Conservation (phyloP, 345 rosid species). For the Eucalyptus polybractea region DNA sequence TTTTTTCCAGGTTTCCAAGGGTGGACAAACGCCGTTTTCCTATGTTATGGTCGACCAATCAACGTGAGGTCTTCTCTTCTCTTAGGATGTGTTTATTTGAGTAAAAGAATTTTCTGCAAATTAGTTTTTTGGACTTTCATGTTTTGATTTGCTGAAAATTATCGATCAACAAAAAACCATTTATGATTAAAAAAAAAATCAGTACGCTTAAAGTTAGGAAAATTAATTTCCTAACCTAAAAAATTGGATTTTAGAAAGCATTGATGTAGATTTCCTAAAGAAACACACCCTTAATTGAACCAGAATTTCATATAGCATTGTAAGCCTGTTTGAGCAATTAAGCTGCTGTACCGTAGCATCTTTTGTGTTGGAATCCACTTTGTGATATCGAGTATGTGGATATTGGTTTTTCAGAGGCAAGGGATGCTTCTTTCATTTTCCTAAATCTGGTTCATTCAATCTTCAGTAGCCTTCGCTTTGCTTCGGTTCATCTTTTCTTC, state of each 20-base stretch:
- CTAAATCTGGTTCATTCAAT: neutral
- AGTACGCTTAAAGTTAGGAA: neutral
- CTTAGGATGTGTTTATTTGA: neutral
- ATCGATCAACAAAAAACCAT: neutral
- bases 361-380: neutral
- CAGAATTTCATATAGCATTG: neutral
- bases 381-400: neutral
- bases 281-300: neutral
- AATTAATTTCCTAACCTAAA: neutral
- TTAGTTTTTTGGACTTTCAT: neutral
- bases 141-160: neutral
- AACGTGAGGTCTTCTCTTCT: constrained; percentile 41
- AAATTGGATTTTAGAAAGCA: neutral
- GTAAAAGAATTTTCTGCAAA: neutral
- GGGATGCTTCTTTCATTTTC: neutral
- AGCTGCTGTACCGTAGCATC: neutral
- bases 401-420: neutral
- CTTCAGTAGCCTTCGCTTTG: neutral
- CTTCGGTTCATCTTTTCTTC: neutral
- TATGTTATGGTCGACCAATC: constrained; percentile 71
- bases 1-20: constrained; percentile 50
- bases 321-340: neutral
- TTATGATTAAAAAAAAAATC: accelerated
- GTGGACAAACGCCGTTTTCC: constrained; percentile 77
- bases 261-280: neutral